Percentiles rank a stretch among this genome's conserved stretches.
These are phyloP conservation scores for Barnettozyma salicaria DNA, from an alignment of 805 yeast species.

Conservation along the genomic window DNA sequence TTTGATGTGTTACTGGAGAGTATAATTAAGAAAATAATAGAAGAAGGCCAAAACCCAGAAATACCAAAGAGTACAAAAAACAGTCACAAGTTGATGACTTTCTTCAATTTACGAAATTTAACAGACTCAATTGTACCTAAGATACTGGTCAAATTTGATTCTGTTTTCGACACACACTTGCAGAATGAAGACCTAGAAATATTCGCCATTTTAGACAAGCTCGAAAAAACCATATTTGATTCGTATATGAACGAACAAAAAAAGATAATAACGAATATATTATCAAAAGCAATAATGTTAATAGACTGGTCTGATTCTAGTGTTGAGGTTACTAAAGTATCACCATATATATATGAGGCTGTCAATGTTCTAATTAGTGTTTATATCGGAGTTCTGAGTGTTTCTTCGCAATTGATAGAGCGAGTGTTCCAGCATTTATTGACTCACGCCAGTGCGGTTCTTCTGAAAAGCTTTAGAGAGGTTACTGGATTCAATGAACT, in stretches of 20 bases:
- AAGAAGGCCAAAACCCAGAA: slow-evolving; percentile 28
- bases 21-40: slow-evolving; percentile 35
- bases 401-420: slow-evolving; percentile 41
- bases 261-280: slow-evolving; percentile 35
- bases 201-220: slow-evolving; percentile 37
- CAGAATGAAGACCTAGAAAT: slow-evolving; percentile 39
- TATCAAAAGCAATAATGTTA: slow-evolving; percentile 35
- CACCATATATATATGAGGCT: slow-evolving; percentile 44
- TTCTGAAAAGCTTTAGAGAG: slow-evolving; percentile 36
- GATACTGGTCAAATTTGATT: slow-evolving; percentile 44
- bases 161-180: slow-evolving; percentile 41
- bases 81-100: slow-evolving; percentile 42
- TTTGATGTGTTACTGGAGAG: slow-evolving; percentile 43
- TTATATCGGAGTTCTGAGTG: slow-evolving; percentile 44
- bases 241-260: slow-evolving; percentile 44
- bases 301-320: slow-evolving; percentile 37
- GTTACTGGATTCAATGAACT: slow-evolving; percentile 40
- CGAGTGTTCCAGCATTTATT: slow-evolving; percentile 41
- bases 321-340: slow-evolving; percentile 31
- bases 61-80: slow-evolving; percentile 29
- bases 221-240: slow-evolving; percentile 49
- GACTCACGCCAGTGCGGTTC: slow-evolving; percentile 33
- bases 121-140: slow-evolving; percentile 41
- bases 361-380: slow-evolving; percentile 44
- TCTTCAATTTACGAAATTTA: slow-evolving; percentile 49